Conservation (phyloP, 1,284 basidiomycete species). For the Ustilago esculenta region DNA sequence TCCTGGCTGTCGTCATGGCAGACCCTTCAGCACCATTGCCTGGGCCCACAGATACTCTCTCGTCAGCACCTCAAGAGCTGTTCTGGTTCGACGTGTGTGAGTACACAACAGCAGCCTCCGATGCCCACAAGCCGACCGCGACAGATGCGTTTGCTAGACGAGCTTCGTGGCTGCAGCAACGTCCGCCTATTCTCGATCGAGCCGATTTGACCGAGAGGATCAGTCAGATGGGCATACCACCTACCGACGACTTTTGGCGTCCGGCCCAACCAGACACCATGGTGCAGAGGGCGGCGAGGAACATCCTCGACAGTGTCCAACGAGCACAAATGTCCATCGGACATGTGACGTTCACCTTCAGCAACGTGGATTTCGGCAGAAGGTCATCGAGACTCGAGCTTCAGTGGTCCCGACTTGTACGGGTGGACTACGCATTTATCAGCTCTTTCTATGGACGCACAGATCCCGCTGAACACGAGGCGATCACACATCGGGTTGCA, state of each 20-base stretch:
- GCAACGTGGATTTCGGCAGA: conserved; percentile 10
- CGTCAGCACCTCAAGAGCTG: conserved; percentile 6
- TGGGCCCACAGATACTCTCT: neutral
- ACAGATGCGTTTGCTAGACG: conserved; percentile 19
- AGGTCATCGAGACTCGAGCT: neutral
- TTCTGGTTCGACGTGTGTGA: conserved; percentile 50
- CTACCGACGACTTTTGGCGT: conserved; percentile 22
- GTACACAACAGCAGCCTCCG: conserved; percentile 17
- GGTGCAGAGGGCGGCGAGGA: conserved; percentile 31
- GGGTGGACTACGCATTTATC: conserved; percentile 22
- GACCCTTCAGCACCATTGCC: conserved; percentile 13
- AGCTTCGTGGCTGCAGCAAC: conserved; percentile 15
- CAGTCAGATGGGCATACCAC: conserved; percentile 13
- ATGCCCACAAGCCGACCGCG: conserved; percentile 17
- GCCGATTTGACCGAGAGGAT: conserved; percentile 21
- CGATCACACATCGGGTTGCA: neutral
- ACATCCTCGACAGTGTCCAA: conserved; percentile 34
- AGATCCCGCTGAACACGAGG: conserved; percentile 1
- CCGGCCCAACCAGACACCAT: conserved; percentile 21
- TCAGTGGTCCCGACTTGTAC: conserved; percentile 13
- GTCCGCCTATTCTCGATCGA: conserved; percentile 28
- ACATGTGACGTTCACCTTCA: conserved; percentile 11
- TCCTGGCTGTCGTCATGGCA: conserved; percentile 34
- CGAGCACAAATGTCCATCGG: conserved; percentile 19
- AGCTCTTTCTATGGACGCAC: conserved; percentile 15